Evolutionary conservation across 495 filamentous ascomycete genomes (phyloP).

Genomic region (Aspergillus coremiiformis): DNA sequence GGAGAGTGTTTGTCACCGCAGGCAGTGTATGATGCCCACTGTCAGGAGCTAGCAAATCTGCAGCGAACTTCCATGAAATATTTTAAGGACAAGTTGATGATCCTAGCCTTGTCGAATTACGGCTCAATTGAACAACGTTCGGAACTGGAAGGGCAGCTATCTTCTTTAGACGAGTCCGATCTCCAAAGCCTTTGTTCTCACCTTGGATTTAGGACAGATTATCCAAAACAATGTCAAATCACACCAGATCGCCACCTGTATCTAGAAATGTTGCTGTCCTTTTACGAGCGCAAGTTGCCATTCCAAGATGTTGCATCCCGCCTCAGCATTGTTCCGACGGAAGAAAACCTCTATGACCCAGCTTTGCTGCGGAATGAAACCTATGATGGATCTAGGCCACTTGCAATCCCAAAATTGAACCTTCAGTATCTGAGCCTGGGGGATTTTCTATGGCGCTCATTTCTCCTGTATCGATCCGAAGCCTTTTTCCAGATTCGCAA

Average conservation of each 20-base stretch:
- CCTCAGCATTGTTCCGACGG: slow-evolving; percentile 73
- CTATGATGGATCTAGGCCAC: slow-evolving; percentile 81
- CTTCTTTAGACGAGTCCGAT: slow-evolving; percentile 63
- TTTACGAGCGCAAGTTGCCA: slow-evolving; percentile 67
- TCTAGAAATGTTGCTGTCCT: slow-evolving; percentile 68
- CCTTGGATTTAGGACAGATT: slow-evolving; percentile 71
- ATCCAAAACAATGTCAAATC: slow-evolving; percentile 63
- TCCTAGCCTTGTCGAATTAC: slow-evolving; percentile 88
- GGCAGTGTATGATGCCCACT: slow-evolving; percentile 75
- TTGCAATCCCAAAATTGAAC: slow-evolving; percentile 92
- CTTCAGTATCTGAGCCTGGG: slow-evolving; percentile 92
- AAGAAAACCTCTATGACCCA: slow-evolving; percentile 72
- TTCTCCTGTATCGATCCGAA: slow-evolving; percentile 83
- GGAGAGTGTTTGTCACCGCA: slow-evolving; percentile 64
- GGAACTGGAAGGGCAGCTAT: slow-evolving; percentile 73
- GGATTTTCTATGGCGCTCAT: slow-evolving; percentile 91
- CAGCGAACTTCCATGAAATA: slow-evolving; percentile 75
- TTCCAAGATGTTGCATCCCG: slow-evolving; percentile 74
- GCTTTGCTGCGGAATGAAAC: slow-evolving; percentile 77
- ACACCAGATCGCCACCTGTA: slow-evolving; percentile 58
- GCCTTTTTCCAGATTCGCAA: slow-evolving; percentile 91
- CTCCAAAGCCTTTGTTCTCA: slow-evolving; percentile 58
- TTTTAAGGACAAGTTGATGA: slow-evolving; percentile 84
- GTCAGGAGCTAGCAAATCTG: slow-evolving; percentile 63
- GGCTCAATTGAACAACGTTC: slow-evolving; percentile 71